Base-by-base conservation (phyloP, 495 filamentous ascomycete species). In the Penicillium fimorum region DNA sequence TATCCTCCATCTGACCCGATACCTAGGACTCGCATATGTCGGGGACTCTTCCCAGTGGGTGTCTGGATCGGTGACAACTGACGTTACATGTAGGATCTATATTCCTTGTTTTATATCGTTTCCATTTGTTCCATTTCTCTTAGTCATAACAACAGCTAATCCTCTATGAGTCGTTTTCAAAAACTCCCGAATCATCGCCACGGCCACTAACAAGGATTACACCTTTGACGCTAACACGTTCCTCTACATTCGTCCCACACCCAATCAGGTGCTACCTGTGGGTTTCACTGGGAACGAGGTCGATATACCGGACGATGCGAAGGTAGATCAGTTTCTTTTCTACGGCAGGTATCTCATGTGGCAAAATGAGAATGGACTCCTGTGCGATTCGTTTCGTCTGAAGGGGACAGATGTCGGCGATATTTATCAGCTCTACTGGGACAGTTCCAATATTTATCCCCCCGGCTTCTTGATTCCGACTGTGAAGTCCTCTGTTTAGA, bases 271-370 rank as follows among this genome's bases (percentile, higher is more conserved):
- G 35, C 35, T 61, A 0, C 38, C 63, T 5, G 57, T 68, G 4
- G 65, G 65, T 1, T 68, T 68, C 47, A 68, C 63, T 18, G 58
- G 56, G 1, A 64, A 67, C 24, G 55, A 53, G 2, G 12, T 25
- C 24, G 37, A 42, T 8, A 53, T 47, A 2, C 63, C 65, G 8
- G 56, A 53, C 4, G 60, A 59, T 59, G 63, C 62, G 0, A 38
- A 17, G 0, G 48, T 47, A 12, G 42, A 57, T 3, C 33, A 42
- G 13, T 68, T 60, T 45, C 20, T 63, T 33, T 68, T 63, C 43
- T 68, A 63, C 17, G 65, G 63, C 33, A 61, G 35, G 2, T 63
- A 56, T 32, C 44, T 63, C 37, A 61, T 63, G 62, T 68, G 60
- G 57, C 50, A 63, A 37, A 43, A 56, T 8, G 24, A 50, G 33